These are phyloP conservation scores for Paraurostyla sp. DNA, from an alignment of 73 alveolate species.

Conservation along the genomic window DNA sequence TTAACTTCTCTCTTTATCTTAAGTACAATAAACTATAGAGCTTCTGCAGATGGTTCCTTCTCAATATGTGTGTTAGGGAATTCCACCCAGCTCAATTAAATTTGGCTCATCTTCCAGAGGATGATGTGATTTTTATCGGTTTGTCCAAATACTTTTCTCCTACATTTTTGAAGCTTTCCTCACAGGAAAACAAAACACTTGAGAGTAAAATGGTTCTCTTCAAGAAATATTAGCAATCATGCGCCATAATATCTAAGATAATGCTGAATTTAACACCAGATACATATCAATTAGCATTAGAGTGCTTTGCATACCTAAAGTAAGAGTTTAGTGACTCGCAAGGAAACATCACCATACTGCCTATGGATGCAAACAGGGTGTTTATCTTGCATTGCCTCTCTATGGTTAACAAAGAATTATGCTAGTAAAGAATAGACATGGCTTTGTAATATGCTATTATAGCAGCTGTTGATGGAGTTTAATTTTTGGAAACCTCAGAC, in stretches of 20 bases:
- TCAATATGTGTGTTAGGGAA: not conserved
- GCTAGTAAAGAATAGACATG: not conserved
- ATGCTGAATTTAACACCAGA: not conserved
- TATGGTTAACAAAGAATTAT: not conserved
- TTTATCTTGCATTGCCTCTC: not conserved
- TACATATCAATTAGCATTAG: not conserved
- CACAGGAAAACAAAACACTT: not conserved
- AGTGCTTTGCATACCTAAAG: not conserved
- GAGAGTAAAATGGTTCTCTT: not conserved
- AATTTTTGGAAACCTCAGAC: constrained; percentile 24
- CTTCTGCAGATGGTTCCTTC: constrained; percentile 30
- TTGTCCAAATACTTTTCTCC: not conserved
- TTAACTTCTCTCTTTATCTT: constrained; percentile 15
- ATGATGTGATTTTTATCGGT: not conserved
- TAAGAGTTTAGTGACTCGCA: not conserved
- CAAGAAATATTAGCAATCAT: not conserved
- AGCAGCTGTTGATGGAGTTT: constrained; percentile 17
- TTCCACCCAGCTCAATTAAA: constrained; percentile 49
- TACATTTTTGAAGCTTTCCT: not conserved
- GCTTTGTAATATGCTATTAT: constrained; percentile 13
- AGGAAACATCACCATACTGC: not conserved
- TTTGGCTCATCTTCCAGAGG: not conserved
- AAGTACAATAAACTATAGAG: not conserved
- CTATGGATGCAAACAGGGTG: constrained; percentile 30
- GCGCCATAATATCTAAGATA: constrained; percentile 1